Percentiles rank a stretch among this genome's conserved stretches.
These are phyloP conservation scores for Spongispora temasekensis DNA, from an alignment of 1,284 basidiomycete genomes.

Conservation along the genomic window DNA sequence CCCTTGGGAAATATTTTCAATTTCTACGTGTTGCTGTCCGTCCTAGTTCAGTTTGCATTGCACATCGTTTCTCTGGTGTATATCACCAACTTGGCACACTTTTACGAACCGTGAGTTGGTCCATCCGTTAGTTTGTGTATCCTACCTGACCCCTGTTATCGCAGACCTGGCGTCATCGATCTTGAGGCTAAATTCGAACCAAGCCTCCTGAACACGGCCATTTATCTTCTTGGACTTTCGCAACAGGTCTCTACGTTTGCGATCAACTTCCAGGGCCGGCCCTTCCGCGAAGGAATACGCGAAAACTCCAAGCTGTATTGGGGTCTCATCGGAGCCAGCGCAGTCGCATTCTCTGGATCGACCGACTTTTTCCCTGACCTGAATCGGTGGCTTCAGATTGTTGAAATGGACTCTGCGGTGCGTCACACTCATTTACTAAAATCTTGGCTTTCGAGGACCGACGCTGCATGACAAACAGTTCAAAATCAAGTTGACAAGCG, in stretches of 20 bases:
- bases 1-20: slow-evolving; percentile 96
- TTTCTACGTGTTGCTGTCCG: slow-evolving; percentile 88
- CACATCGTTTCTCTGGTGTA: slow-evolving; percentile 89
- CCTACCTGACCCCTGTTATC: not conserved
- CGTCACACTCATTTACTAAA: no score
- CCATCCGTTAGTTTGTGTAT: not conserved
- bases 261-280: slow-evolving; percentile 96
- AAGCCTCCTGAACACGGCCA: slow-evolving; percentile 89
- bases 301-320: slow-evolving; percentile 93
- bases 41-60: slow-evolving; percentile 88
- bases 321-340: slow-evolving; percentile 83
- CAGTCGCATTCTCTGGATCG: slow-evolving; percentile 90
- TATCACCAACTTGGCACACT: slow-evolving; percentile 83
- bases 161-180: slow-evolving; percentile 79
- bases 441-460: no score
- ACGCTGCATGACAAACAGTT: slow-evolving; percentile 53
- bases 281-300: slow-evolving; percentile 93
- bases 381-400: slow-evolving; percentile 96
- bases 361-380: slow-evolving; percentile 95
- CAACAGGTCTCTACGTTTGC: slow-evolving; percentile 97
- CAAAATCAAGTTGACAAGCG: slow-evolving; percentile 71
- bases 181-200: slow-evolving; percentile 95
- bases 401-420: slow-evolving; percentile 82
- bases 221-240: slow-evolving; percentile 90
- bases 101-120: slow-evolving; percentile 70